Percentiles rank a stretch among this genome's conserved stretches.
Conservation (phyloP, 306 rosid genomes). For the Glycyrrhiza uralensis region DNA sequence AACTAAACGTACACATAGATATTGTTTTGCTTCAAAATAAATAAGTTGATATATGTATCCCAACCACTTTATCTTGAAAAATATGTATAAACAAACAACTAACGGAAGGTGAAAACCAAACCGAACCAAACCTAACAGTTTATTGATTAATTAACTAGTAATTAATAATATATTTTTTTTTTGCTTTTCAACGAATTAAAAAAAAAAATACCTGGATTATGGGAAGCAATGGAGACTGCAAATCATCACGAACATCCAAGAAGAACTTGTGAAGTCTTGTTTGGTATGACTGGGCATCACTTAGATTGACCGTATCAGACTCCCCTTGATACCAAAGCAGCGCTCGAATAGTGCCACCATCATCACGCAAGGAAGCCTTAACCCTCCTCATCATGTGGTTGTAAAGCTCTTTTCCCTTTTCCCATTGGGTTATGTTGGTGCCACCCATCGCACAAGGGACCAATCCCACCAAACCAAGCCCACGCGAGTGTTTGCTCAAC, state of each 20-base stretch:
- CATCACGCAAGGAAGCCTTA: constrained; percentile 36
- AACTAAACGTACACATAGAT: not conserved
- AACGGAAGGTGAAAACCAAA: constrained; percentile 15
- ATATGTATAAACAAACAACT: not conserved
- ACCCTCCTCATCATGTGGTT: constrained; percentile 55
- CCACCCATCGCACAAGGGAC: constrained; percentile 61
- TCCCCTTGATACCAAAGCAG: constrained; percentile 89
- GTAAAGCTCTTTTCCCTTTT: constrained; percentile 45
- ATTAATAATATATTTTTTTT: not conserved
- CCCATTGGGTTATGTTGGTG: constrained; percentile 42
- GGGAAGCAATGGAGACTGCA: constrained; percentile 67
- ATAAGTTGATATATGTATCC: not conserved
- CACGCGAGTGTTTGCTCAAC: constrained; percentile 4
- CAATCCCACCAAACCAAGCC: constrained; percentile 39
- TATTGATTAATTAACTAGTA: not conserved
- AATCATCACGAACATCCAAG: constrained; percentile 52
- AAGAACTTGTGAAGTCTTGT: constrained; percentile 48
- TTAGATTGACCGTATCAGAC: constrained; percentile 41
- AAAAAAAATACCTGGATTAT: constrained; percentile 55
- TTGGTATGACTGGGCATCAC: constrained; percentile 48
- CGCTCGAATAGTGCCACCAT: constrained; percentile 40
- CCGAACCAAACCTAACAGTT: constrained; percentile 20
- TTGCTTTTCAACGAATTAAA: not conserved
- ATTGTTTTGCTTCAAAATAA: constrained; percentile 2
- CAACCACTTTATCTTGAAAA: constrained; percentile 22